Evolutionary conservation across 768 basidiomycete species (phyloP).

Genomic region (Flagelloscypha sp.): DNA sequence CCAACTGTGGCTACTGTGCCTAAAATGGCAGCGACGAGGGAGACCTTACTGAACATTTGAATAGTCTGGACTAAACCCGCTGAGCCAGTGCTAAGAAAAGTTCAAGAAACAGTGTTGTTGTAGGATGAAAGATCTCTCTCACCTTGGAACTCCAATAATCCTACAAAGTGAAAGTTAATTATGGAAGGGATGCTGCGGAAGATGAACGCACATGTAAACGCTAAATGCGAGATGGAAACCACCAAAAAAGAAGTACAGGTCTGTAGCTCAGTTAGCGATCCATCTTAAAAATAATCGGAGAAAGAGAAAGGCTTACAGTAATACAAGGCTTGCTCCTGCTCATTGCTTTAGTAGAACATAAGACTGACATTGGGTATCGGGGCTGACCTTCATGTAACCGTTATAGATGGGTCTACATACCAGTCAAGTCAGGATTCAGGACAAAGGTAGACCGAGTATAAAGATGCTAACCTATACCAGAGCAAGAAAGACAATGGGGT

Average conservation of each 20-base stretch:
- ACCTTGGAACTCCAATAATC: conserved; percentile 91
- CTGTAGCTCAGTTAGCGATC: conserved; percentile 39
- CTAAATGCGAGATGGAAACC: conserved; percentile 94
- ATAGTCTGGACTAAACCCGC: conserved; percentile 94
- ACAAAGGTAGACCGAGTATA: conserved; percentile 7
- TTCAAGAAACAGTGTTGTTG: conserved; percentile 13
- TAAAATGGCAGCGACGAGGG: conserved; percentile 75
- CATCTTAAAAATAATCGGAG: conserved; percentile 18
- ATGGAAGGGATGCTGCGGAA: conserved; percentile 19
- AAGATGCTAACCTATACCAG: conserved; percentile 82
- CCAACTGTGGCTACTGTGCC: conserved; percentile 76
- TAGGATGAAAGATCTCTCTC: too few species aligned
- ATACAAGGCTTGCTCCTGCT: conserved; percentile 86
- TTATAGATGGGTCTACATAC: conserved; percentile 82
- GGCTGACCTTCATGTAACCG: conserved; percentile 88
- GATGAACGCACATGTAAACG: conserved; percentile 69
- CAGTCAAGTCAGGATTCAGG: conserved; percentile 10
- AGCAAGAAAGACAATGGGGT: conserved; percentile 74
- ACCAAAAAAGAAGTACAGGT: conserved; percentile 93
- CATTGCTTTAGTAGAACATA: conserved; percentile 15
- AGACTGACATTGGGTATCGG: conserved; percentile 11
- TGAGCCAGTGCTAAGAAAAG: conserved; percentile 72
- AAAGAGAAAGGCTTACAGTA: conserved; percentile 57
- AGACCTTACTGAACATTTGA: conserved; percentile 60
- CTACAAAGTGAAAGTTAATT: conserved; percentile 28